Percentiles rank a stretch among this genome's conserved stretches.
phyloP scores from a whole-genome alignment of 2,329 filamentous ascomycete genomes.

The Geosmithia morbida region DNA sequence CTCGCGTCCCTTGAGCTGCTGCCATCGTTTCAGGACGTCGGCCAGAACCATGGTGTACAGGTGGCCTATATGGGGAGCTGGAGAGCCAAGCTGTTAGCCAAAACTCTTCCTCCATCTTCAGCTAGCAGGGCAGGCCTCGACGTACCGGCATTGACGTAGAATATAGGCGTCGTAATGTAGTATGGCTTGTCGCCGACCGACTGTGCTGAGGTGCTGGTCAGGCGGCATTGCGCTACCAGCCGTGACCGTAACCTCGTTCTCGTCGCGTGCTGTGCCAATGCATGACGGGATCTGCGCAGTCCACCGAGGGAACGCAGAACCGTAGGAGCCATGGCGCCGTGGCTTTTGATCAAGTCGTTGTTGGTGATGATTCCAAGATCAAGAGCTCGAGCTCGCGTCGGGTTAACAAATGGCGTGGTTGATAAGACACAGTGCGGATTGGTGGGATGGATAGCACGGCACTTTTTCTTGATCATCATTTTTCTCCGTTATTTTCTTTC shows the following conservation, averaged over 20 bases:
- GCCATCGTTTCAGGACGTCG: constrained; percentile 88
- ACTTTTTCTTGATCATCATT: not conserved
- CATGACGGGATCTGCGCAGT: not conserved
- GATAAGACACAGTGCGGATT: constrained; percentile 6
- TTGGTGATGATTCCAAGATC: not conserved
- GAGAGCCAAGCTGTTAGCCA: constrained; percentile 7
- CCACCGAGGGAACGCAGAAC: constrained; percentile 1
- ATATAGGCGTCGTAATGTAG: constrained; percentile 94
- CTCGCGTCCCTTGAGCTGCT: constrained; percentile 54
- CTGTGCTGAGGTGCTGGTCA: constrained; percentile 8
- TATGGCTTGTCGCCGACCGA: constrained; percentile 51
- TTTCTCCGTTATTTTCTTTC: not conserved
- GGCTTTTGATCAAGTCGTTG: not conserved
- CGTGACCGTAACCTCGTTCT: not conserved
- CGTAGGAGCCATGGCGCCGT: not conserved
- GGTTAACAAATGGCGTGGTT: not conserved
- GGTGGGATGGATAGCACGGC: constrained; percentile 5
- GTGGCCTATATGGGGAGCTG: constrained; percentile 88
- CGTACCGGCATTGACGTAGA: constrained; percentile 91
- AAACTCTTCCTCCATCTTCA: too few species aligned
- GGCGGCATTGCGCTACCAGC: constrained; percentile 2
- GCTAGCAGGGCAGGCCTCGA: too few species aligned
- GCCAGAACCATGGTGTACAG: constrained; percentile 84
- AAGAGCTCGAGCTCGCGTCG: not conserved
- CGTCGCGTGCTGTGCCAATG: not conserved